phyloP scores from a whole-genome alignment of 1,284 basidiomycete species.

The Moesziomyces sp. region DNA sequence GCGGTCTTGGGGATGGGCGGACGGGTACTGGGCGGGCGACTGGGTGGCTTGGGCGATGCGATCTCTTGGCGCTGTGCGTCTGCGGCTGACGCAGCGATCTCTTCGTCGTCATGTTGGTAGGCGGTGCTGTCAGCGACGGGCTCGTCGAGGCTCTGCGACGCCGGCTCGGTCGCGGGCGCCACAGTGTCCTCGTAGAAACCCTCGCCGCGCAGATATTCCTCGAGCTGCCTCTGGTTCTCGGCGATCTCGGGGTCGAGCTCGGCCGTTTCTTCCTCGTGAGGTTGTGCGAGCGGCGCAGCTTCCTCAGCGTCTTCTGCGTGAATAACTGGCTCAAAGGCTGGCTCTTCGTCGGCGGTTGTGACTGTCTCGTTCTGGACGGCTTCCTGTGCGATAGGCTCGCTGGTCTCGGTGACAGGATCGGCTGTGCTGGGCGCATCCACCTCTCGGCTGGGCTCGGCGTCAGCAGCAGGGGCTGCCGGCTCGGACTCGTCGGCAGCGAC shows the following conservation, averaged over 20 bases:
- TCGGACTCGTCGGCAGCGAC: slow-evolving; percentile 12
- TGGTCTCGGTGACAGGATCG: background rate
- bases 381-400: background rate
- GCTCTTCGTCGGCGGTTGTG: too few species aligned
- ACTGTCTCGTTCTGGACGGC: background rate
- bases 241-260: slow-evolving; percentile 45
- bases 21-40: slow-evolving; percentile 50
- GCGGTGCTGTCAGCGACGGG: background rate
- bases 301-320: background rate
- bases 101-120: slow-evolving; percentile 3
- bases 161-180: slow-evolving; percentile 6
- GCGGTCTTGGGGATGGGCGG: slow-evolving; percentile 50
- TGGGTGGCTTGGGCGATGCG: slow-evolving; percentile 37
- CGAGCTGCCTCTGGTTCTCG: slow-evolving; percentile 46
- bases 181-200: slow-evolving; percentile 40
- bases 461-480: background rate
- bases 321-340: background rate
- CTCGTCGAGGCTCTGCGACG: background rate
- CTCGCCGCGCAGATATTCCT: slow-evolving; percentile 50
- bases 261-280: slow-evolving; percentile 8
- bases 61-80: slow-evolving; percentile 13
- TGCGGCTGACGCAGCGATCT: background rate
- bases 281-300: background rate
- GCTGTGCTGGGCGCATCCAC: too few species aligned
- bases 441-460: background rate